Evolutionary conservation across 768 basidiomycete genomes (phyloP).

Genomic region (Strobilomyces dryophilus): DNA sequence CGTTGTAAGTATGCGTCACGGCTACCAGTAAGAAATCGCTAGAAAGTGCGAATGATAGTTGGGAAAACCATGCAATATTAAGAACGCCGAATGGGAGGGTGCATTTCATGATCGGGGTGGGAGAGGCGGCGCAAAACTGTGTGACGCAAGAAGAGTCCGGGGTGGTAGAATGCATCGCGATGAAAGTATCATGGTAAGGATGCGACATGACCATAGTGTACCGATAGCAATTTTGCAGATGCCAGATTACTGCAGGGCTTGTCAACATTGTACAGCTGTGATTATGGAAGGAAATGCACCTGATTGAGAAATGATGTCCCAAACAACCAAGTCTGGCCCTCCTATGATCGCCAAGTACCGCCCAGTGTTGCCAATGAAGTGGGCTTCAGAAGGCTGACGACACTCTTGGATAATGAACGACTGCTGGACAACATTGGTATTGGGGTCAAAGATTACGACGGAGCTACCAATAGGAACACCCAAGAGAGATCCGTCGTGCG

Average conservation of each 20-base stretch:
- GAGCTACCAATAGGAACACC: slow-evolving; percentile 65
- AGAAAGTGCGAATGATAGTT: slow-evolving; percentile 30
- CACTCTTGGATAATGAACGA: slow-evolving; percentile 59
- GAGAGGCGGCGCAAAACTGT: slow-evolving; percentile 46
- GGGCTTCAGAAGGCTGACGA: slow-evolving; percentile 37
- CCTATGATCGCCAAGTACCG: slow-evolving; percentile 62
- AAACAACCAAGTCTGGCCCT: slow-evolving; percentile 50
- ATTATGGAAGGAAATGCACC: slow-evolving; percentile 38
- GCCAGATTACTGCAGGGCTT: slow-evolving; percentile 55
- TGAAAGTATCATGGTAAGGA: slow-evolving; percentile 53
- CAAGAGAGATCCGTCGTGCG: slow-evolving; percentile 81
- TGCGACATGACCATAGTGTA: slow-evolving; percentile 53
- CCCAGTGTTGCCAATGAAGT: slow-evolving; percentile 71
- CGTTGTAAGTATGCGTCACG: slow-evolving; percentile 62
- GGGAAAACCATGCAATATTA: slow-evolving; percentile 39
- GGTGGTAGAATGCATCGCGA: slow-evolving; percentile 43
- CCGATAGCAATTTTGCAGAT: slow-evolving; percentile 33
- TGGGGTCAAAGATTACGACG: slow-evolving; percentile 72
- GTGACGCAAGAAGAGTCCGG: slow-evolving; percentile 35
- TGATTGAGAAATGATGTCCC: slow-evolving; percentile 64
- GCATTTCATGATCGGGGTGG: slow-evolving; percentile 40
- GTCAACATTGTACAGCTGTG: not conserved
- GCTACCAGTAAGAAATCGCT: slow-evolving; percentile 57
- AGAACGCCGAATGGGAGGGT: slow-evolving; percentile 62
- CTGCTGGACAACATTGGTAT: slow-evolving; percentile 54